These are phyloP conservation scores for Trametes cinnabarina DNA, from an alignment of 768 basidiomycete genomes.

Conservation along the genomic window DNA sequence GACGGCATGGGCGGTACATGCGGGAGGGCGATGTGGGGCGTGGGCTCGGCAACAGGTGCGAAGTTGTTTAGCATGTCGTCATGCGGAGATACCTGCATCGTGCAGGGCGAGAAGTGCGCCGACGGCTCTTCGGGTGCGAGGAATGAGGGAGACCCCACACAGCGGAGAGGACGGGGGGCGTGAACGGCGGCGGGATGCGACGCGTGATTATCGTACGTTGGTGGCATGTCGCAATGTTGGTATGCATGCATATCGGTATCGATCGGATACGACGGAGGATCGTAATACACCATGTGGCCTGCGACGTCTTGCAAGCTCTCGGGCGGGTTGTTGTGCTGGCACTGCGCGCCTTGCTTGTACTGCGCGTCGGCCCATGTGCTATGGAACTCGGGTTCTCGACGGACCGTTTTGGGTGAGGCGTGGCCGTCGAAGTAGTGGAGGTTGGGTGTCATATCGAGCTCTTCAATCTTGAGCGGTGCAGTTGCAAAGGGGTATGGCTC, in stretches of 20 bases:
- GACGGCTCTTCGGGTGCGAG: constrained; percentile 5
- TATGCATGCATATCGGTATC: constrained; percentile 4
- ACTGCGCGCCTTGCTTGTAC: not conserved
- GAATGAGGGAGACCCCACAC: constrained; percentile 17
- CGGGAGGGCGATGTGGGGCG: constrained; percentile 16
- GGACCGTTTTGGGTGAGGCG: not conserved
- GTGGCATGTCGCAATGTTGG: not conserved
- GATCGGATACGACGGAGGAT: constrained; percentile 6
- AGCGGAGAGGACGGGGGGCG: constrained; percentile 17
- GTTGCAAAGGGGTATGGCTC: not conserved
- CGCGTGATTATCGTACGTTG: not conserved
- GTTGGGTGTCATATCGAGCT: constrained; percentile 7
- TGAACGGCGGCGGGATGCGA: constrained; percentile 8
- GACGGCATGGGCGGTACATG: constrained; percentile 15
- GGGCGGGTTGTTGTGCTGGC: not conserved
- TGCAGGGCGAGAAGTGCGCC: not conserved
- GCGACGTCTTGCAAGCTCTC: not conserved
- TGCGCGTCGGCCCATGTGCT: constrained; percentile 7
- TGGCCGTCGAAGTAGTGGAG: constrained; percentile 10
- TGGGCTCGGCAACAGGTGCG: not conserved
- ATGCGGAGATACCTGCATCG: constrained; percentile 4
- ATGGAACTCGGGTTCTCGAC: not conserved
- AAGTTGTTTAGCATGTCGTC: constrained; percentile 13
- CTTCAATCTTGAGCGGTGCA: constrained; percentile 10
- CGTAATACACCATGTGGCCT: constrained; percentile 8